Conservation (phyloP, 257 asterid genomes). For the Lantana camara region DNA sequence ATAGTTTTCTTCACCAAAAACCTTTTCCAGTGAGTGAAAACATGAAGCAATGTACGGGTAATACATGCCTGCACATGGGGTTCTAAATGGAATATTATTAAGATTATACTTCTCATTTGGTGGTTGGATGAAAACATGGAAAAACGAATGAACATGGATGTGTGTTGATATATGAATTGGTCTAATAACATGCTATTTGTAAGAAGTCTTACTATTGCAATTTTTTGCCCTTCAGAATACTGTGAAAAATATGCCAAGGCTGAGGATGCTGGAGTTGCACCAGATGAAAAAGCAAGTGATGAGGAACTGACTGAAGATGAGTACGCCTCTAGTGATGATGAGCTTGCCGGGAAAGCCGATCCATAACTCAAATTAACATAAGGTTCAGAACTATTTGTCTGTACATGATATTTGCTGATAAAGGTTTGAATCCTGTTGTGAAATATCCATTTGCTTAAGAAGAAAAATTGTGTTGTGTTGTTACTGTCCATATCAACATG, state of each 20-base stretch:
- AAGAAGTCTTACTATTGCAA: conserved; percentile 1
- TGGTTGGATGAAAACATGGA: no score
- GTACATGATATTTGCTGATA: conserved; percentile 20
- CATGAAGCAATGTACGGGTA: no score
- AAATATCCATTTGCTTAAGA: conserved; percentile 18
- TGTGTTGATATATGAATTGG: background rate
- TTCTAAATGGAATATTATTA: no score
- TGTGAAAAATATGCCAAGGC: conserved; percentile 84
- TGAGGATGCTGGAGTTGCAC: conserved; percentile 68
- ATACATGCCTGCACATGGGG: no score
- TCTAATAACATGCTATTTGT: background rate
- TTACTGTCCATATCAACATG: no score
- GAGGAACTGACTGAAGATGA: conserved; percentile 81
- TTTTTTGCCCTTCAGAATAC: conserved; percentile 47
- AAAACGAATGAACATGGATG: background rate
- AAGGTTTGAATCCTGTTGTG: conserved; percentile 23
- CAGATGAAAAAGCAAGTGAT: conserved; percentile 71
- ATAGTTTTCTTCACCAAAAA: no score
- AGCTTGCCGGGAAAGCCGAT: conserved; percentile 76
- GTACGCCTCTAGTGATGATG: conserved; percentile 71
- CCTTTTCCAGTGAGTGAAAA: no score
- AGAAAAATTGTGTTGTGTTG: conserved; percentile 10
- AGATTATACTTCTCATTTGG: no score
- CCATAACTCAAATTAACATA: conserved; percentile 35
- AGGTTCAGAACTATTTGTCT: conserved; percentile 35